Conservation (phyloP, 768 basidiomycete species). For the Lentinula edodes region DNA sequence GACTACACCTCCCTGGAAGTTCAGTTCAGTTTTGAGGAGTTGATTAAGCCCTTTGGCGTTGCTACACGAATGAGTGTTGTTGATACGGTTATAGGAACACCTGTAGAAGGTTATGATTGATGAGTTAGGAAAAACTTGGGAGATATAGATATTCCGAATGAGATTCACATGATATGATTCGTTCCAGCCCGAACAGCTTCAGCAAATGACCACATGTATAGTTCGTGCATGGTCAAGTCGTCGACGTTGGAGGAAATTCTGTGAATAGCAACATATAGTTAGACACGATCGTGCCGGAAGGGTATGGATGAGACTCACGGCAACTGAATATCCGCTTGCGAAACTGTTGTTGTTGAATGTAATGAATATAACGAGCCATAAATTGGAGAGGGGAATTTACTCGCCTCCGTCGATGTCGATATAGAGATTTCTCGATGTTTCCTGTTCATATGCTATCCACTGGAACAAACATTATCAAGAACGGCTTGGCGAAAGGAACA, state of each 20-base stretch:
- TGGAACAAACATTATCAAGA: background rate
- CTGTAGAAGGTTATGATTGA: background rate
- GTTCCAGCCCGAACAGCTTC: conserved; percentile 27
- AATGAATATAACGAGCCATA: background rate
- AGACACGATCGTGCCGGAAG: background rate
- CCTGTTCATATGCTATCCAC: conserved; percentile 18
- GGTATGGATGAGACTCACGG: background rate
- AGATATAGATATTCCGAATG: conserved; percentile 20
- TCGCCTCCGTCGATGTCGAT: background rate
- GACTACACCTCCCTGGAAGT: conserved; percentile 35
- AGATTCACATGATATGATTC: conserved; percentile 20
- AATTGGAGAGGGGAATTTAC: background rate
- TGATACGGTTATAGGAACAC: conserved; percentile 25
- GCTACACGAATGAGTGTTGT: conserved; percentile 43
- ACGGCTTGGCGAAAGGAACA: too few relatives aligned
- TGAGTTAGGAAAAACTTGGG: too few relatives aligned
- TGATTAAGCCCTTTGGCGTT: conserved; percentile 35
- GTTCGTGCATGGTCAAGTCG: conserved; percentile 33
- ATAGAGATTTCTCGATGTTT: conserved; percentile 14
- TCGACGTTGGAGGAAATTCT: conserved; percentile 30
- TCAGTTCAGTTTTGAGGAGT: conserved; percentile 41
- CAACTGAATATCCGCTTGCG: background rate
- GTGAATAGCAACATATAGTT: background rate
- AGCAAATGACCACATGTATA: conserved; percentile 21
- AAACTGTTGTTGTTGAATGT: background rate